Evolutionary conservation across 1,284 basidiomycete genomes (phyloP).

Genomic region (Rhodotorula sp.): DNA sequence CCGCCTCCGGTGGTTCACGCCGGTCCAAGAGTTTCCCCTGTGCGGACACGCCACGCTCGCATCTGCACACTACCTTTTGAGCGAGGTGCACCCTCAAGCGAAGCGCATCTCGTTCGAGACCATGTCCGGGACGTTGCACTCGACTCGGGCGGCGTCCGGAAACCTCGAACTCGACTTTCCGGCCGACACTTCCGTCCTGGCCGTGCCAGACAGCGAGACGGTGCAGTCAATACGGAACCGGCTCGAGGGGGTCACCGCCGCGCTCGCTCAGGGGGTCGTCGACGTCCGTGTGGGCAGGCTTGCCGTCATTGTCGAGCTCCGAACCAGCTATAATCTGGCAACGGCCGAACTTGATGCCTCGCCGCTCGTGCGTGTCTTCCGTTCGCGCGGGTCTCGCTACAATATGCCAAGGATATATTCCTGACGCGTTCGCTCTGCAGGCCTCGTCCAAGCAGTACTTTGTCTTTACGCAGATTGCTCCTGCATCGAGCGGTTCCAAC

Average conservation of each 20-base stretch:
- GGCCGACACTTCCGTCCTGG: conserved; percentile 21
- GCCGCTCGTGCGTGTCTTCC: conserved; percentile 8
- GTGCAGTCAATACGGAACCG: background rate
- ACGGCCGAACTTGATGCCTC: background rate
- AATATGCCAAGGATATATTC: too few relatives aligned
- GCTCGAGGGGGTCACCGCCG: background rate
- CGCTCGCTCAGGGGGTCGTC: background rate
- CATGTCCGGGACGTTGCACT: conserved; percentile 35
- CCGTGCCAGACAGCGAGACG: background rate
- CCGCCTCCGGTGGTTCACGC: conserved; percentile 36
- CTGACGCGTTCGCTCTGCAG: background rate
- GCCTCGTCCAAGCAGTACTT: background rate
- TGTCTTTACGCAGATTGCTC: conserved; percentile 24
- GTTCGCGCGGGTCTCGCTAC: too few relatives aligned
- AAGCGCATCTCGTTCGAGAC: conserved; percentile 52
- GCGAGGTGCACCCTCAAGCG: conserved; percentile 37
- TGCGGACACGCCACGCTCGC: conserved; percentile 61
- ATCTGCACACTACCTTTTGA: conserved; percentile 53
- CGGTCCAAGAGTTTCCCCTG: conserved; percentile 19
- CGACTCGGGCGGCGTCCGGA: conserved; percentile 41
- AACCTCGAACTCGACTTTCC: conserved; percentile 54
- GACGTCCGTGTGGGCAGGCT: background rate
- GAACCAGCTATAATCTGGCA: conserved; percentile 9
- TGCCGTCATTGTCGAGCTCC: conserved; percentile 22
- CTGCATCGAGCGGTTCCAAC: background rate